Evolutionary conservation across 768 basidiomycete species (phyloP), one percentile per base, ranked within the genome.

Genomic region (Xerocomus potaroensis): DNA sequence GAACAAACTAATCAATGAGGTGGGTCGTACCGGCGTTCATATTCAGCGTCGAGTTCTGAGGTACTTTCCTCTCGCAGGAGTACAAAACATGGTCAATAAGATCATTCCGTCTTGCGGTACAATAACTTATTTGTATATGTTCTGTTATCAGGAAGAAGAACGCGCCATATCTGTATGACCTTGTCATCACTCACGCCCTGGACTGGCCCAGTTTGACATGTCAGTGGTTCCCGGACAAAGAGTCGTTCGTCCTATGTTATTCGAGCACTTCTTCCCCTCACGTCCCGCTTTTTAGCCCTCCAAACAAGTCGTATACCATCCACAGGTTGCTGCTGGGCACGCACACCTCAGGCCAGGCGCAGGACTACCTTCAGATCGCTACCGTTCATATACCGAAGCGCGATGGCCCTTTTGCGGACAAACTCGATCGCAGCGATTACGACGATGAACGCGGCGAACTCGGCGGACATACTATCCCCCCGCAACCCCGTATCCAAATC

Each of bases 171-270:
- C 80, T 98, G 12, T 99, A 99, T 67, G 96, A 99, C 68, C 77
- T 95, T 19, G 91, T 99, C 54, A 86, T 99, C 59, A 97, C 95
- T 1, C 95, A 98, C 64, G 95, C 95, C 26, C 76, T 98, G 41
- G 92, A 96, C 68, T 99, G 96, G 96, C 96, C 96, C 16, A 91
- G 86, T 60, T 65, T 99, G 61, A 99, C 96, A 5, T 93, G 91
- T 65, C 96, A 98, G 70, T 99, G 96, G 96, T 89, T 99, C 67
- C 96, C 96, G 0, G 96, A 99, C 74, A 86, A 83, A 67, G 91
- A 97, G 69, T 80, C 81, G 94, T 94, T 57, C 61, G 90, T 69
- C 10, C n/a, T 15, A 4, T 9, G 32, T 24, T 23, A 24, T 27
- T 33, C 27, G 4, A 23, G 11, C n/a, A 5, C 8, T 26, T 4